Evolutionary conservation across 495 filamentous ascomycete species (phyloP).

Genomic region (Lindgomyces ingoldianus): DNA sequence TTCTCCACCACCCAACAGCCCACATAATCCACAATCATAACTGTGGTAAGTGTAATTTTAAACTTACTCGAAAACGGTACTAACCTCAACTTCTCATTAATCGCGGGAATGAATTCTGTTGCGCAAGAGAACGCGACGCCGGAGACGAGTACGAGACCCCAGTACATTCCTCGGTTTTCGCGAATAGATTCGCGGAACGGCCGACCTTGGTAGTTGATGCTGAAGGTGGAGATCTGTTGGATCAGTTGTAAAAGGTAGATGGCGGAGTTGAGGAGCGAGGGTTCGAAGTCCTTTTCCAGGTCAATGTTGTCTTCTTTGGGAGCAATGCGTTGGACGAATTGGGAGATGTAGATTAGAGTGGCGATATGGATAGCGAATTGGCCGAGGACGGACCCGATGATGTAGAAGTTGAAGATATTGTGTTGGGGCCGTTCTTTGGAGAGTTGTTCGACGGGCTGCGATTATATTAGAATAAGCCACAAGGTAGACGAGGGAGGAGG

Average conservation of each 20-base stretch:
- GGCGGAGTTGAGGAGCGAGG: conserved; percentile 92
- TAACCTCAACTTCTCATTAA: conserved; percentile 89
- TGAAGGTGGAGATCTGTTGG: conserved; percentile 98
- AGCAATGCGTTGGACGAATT: conserved; percentile 78
- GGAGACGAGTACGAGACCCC: conserved; percentile 84
- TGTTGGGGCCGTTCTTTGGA: conserved; percentile 97
- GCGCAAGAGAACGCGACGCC: conserved; percentile 93
- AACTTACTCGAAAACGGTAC: conserved; percentile 92
- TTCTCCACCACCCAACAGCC: conserved; percentile 91
- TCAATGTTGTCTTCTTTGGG: conserved; percentile 76
- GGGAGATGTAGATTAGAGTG: conserved; percentile 91
- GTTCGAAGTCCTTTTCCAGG: conserved; percentile 91
- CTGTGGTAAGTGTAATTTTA: conserved; percentile 77
- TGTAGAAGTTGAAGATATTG: conserved; percentile 98
- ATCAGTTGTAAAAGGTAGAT: conserved; percentile 98
- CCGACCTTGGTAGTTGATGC: conserved; percentile 98
- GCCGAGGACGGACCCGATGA: conserved; percentile 95
- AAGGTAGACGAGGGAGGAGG: background rate
- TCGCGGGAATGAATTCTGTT: conserved; percentile 91
- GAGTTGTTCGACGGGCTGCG: conserved; percentile 81
- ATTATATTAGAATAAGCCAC: conserved; percentile 11
- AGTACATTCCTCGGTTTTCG: conserved; percentile 98
- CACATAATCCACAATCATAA: conserved; percentile 87
- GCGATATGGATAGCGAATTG: conserved; percentile 96
- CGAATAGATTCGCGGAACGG: conserved; percentile 94